phyloP scores from a whole-genome alignment of 164 flowering plant genomes.

The Stephania cephalantha region DNA sequence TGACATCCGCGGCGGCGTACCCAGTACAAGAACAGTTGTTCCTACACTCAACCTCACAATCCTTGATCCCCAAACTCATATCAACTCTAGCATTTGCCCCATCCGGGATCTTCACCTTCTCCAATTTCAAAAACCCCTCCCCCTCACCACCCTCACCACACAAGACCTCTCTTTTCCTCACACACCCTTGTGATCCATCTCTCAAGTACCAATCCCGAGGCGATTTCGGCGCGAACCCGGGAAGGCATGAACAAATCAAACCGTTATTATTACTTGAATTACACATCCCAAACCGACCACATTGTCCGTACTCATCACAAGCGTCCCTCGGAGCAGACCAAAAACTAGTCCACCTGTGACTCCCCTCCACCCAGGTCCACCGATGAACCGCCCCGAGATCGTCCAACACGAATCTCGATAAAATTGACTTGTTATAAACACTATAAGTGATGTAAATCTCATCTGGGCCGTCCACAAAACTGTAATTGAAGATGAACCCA shows the following conservation, averaged over 20 bases:
- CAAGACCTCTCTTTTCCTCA: conserved; percentile 4
- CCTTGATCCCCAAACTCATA: not conserved
- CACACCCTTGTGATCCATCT: conserved; percentile 16
- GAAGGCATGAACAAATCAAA: conserved; percentile 10
- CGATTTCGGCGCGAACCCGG: conserved; percentile 12
- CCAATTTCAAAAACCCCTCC: conserved; percentile 10
- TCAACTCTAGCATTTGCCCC: not conserved
- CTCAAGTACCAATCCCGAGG: conserved; percentile 5
- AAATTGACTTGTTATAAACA: conserved; percentile 3
- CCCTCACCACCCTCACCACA: not conserved
- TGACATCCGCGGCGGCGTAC: not conserved
- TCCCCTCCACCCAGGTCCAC: conserved; percentile 5
- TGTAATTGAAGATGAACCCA: not conserved
- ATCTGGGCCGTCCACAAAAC: conserved; percentile 6
- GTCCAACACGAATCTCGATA: not conserved
- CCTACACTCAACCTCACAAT: conserved; percentile 1
- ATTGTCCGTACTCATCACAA: conserved; percentile 4
- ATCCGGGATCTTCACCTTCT: conserved; percentile 12
- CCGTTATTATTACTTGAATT: not conserved
- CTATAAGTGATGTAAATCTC: conserved; percentile 1
- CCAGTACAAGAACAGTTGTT: conserved; percentile 6
- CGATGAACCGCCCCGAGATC: not conserved
- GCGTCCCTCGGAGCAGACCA: not conserved
- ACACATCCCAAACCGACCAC: conserved; percentile 6
- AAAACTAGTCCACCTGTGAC: not conserved